phyloP scores from a whole-genome alignment of 78 protist species.

The Dictyostelium citrinum region DNA sequence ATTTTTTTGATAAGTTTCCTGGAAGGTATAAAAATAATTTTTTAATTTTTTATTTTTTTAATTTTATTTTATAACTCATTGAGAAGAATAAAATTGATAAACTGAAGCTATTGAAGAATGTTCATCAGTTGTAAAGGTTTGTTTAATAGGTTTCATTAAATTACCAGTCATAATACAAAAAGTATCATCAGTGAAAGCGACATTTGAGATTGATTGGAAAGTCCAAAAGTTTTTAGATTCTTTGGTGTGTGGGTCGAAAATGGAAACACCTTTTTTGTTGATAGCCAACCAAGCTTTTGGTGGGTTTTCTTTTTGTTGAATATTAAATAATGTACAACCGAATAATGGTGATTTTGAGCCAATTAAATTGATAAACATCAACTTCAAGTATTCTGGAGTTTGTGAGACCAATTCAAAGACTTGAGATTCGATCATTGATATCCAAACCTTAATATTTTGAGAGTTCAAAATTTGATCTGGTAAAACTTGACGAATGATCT shows the following conservation, averaged over 20 bases:
- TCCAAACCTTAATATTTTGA: slow-evolving; percentile 57
- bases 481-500: background rate
- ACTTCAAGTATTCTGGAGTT: slow-evolving; percentile 50
- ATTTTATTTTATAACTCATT: background rate
- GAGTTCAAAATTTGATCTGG: slow-evolving; percentile 13
- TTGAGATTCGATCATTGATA: slow-evolving; percentile 39
- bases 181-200: slow-evolving; percentile 38
- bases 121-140: slow-evolving; percentile 44
- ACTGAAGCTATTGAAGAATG: slow-evolving; percentile 39
- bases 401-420: slow-evolving; percentile 64
- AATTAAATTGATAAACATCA: slow-evolving; percentile 30
- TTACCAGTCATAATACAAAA: slow-evolving; percentile 70
- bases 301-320: slow-evolving; percentile 62
- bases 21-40: too few species aligned
- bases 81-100: slow-evolving; percentile 60
- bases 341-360: slow-evolving; percentile 35
- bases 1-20: too few species aligned
- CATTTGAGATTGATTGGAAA: slow-evolving; percentile 58
- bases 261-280: slow-evolving; percentile 32
- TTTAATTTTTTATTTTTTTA: background rate
- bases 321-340: slow-evolving; percentile 54
- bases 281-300: slow-evolving; percentile 60
- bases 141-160: slow-evolving; percentile 63
- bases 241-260: slow-evolving; percentile 54
- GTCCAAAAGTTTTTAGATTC: slow-evolving; percentile 60